Percentiles rank a stretch among this genome's conserved stretches.
These are phyloP conservation scores for Lactarius tabidus DNA, from an alignment of 768 basidiomycete species.

Conservation along the genomic window DNA sequence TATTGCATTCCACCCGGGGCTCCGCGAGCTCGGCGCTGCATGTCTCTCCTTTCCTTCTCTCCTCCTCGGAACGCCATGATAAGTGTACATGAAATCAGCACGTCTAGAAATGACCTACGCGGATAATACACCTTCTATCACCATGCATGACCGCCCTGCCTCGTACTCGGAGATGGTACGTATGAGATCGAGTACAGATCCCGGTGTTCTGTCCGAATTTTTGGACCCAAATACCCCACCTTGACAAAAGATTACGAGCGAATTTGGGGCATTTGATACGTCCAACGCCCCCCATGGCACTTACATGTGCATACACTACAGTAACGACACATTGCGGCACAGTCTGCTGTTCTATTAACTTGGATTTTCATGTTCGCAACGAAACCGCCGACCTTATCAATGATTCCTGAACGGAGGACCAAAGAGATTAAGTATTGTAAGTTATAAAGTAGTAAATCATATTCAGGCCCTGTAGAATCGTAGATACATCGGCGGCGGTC, in stretches of 20 bases:
- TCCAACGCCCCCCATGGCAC: background rate
- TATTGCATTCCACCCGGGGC: background rate
- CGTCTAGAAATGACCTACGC: background rate
- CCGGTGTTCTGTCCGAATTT: background rate
- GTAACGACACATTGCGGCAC: background rate
- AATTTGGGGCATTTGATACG: background rate
- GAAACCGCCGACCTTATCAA: slow-evolving; percentile 4
- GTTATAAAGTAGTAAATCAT: background rate
- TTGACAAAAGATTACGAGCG: background rate
- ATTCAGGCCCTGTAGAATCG: background rate
- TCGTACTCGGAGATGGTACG: background rate
- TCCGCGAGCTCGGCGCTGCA: slow-evolving; percentile 3
- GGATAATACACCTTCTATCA: background rate
- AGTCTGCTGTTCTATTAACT: background rate
- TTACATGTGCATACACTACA: background rate
- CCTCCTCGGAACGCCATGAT: slow-evolving; percentile 1
- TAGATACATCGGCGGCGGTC: slow-evolving; percentile 7
- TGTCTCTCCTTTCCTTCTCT: background rate
- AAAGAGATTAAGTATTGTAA: slow-evolving; percentile 1
- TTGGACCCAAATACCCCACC: background rate
- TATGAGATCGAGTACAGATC: background rate
- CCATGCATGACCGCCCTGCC: background rate
- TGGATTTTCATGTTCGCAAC: slow-evolving; percentile 1
- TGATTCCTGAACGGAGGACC: background rate
- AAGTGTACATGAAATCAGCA: background rate